Evolutionary conservation across 2,329 filamentous ascomycete species (phyloP).

Genomic region (Trichoderma koningii): DNA sequence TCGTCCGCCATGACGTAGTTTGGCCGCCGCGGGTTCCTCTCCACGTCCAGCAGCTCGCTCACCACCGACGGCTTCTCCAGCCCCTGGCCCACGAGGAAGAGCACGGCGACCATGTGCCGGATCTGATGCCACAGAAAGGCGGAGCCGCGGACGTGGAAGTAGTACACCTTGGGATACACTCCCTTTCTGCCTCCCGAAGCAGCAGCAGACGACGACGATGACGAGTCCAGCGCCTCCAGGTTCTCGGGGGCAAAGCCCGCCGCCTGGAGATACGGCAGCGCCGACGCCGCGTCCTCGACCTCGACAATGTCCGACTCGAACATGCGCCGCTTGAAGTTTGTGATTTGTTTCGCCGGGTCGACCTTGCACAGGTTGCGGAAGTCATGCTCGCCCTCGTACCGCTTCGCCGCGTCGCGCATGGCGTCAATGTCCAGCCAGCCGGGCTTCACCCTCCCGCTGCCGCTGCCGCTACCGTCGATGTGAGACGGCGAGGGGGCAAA

Average conservation of each 20-base stretch:
- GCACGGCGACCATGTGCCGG: constrained; percentile 83
- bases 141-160: constrained; percentile 83
- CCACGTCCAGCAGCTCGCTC: constrained; percentile 71
- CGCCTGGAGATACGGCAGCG: constrained; percentile 57
- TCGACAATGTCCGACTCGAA: constrained; percentile 78
- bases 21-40: constrained; percentile 72
- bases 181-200: not conserved
- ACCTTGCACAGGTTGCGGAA: constrained; percentile 98
- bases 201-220: not conserved
- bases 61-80: constrained; percentile 76
- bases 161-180: constrained; percentile 69
- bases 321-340: constrained; percentile 77
- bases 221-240: constrained; percentile 20
- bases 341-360: constrained; percentile 85
- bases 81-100: constrained; percentile 92
- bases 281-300: constrained; percentile 57
- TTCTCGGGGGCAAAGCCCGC: constrained; percentile 39
- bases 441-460: constrained; percentile 46
- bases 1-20: constrained; percentile 90
- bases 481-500: constrained; percentile 63
- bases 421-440: constrained; percentile 86
- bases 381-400: constrained; percentile 82
- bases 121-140: constrained; percentile 99
- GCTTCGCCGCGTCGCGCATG: constrained; percentile 80
- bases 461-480: constrained; percentile 28